These are phyloP conservation scores for Pleurostoma richardsiae DNA, from an alignment of 2,329 filamentous ascomycete species.

Conservation along the genomic window DNA sequence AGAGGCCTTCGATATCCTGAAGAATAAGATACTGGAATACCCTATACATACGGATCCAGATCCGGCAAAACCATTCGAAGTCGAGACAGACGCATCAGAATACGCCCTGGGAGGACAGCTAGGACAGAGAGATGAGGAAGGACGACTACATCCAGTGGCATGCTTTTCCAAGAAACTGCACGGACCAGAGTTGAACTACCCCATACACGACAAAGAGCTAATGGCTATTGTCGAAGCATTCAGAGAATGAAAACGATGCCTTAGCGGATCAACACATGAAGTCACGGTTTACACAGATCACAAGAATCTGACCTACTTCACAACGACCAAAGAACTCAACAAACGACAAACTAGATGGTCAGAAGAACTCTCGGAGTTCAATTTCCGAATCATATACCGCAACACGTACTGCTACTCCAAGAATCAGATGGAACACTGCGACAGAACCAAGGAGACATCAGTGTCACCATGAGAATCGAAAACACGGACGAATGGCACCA, in stretches of 20 bases:
- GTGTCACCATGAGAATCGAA: too few species aligned
- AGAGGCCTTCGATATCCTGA: slow-evolving; percentile 14
- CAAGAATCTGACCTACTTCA: slow-evolving; percentile 21
- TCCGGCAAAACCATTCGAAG: slow-evolving; percentile 5
- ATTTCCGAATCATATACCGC: slow-evolving; percentile 18
- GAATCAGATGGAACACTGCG: not conserved
- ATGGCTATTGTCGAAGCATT: slow-evolving; percentile 15
- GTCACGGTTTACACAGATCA: slow-evolving; percentile 14
- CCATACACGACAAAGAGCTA: slow-evolving; percentile 19
- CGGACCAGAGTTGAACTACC: slow-evolving; percentile 15
- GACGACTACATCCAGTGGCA: slow-evolving; percentile 1
- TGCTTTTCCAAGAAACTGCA: slow-evolving; percentile 12
- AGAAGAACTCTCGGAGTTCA: slow-evolving; percentile 13
- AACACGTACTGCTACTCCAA: not conserved
- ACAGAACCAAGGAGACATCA: too few species aligned
- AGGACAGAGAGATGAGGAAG: slow-evolving; percentile 7
- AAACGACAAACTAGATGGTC: slow-evolving; percentile 16
- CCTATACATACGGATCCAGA: slow-evolving; percentile 12
- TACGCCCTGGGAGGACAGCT: slow-evolving; percentile 11
- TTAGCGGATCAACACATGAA: slow-evolving; percentile 8
- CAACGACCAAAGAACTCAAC: slow-evolving; percentile 16
- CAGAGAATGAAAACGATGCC: slow-evolving; percentile 17
- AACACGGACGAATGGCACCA: too few species aligned
- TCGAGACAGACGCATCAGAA: slow-evolving; percentile 15
- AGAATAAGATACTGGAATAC: slow-evolving; percentile 7